Evolutionary conservation across 202 grass and related monocot genomes (phyloP).

Genomic region (Bolboschoenoplectus hybrid): DNA sequence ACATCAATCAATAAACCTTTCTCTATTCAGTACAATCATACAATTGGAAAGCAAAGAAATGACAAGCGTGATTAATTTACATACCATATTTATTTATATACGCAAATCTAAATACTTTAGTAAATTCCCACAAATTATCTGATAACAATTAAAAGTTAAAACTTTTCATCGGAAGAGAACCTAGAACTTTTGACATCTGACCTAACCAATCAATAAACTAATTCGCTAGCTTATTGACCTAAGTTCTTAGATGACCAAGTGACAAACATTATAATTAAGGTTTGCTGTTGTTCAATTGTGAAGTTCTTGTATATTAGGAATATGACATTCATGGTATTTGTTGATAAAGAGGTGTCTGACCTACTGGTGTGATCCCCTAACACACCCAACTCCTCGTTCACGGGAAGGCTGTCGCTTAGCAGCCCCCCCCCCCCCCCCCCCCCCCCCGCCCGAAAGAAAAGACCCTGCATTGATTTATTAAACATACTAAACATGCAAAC

Average conservation of each 20-base stretch:
- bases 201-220: slow-evolving; percentile 35
- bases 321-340: not conserved
- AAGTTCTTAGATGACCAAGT: slow-evolving; percentile 30
- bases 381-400: not conserved
- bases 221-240: slow-evolving; percentile 18
- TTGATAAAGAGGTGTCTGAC: not conserved
- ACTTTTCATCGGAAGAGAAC: not conserved
- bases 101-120: not conserved
- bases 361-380: not conserved
- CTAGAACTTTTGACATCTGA: slow-evolving; percentile 26
- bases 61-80: not conserved
- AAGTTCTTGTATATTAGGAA: slow-evolving; percentile 6
- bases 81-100: not conserved
- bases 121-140: not conserved
- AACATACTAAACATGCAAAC: not conserved
- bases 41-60: not conserved
- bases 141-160: not conserved
- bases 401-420: too few relatives aligned
- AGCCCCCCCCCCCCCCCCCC: too few relatives aligned
- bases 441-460: not conserved
- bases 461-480: not conserved
- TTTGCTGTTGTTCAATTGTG: slow-evolving; percentile 5
- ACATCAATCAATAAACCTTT: not conserved
- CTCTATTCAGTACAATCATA: not conserved
- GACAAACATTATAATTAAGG: slow-evolving; percentile 14